These are phyloP conservation scores for Gloeopeniophorella convolvens DNA, from an alignment of 768 basidiomycete genomes.

Conservation along the genomic window DNA sequence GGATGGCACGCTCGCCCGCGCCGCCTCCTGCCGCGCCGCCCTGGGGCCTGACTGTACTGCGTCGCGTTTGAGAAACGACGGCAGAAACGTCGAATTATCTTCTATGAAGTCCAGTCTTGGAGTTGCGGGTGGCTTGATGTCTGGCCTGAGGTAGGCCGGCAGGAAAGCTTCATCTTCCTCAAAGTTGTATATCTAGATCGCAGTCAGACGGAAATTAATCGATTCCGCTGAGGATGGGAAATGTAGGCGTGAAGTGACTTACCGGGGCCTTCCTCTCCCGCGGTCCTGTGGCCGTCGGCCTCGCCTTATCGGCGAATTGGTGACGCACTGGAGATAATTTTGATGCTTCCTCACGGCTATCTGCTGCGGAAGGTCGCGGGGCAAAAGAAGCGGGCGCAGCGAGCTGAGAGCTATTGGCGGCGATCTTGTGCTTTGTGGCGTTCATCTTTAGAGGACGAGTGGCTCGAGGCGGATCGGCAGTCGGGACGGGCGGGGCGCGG, in stretches of 20 bases:
- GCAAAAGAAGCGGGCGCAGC: background rate
- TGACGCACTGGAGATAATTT: background rate
- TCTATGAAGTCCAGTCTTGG: slow-evolving; percentile 17
- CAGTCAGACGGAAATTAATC: slow-evolving; percentile 17
- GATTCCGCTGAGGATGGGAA: background rate
- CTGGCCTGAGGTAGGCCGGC: slow-evolving; percentile 16
- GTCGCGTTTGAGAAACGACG: slow-evolving; percentile 17
- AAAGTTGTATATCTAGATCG: slow-evolving; percentile 16
- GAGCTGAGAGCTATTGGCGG: background rate
- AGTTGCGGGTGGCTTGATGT: slow-evolving; percentile 8
- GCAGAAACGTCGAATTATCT: slow-evolving; percentile 13
- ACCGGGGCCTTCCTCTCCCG: slow-evolving; percentile 9
- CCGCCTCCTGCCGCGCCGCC: slow-evolving; percentile 4
- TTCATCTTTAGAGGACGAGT: slow-evolving; percentile 5
- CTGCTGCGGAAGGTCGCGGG: slow-evolving; percentile 1
- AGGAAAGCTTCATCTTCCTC: slow-evolving; percentile 16
- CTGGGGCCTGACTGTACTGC: slow-evolving; percentile 8
- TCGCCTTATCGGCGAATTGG: slow-evolving; percentile 1
- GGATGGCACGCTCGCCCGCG: slow-evolving; percentile 4
- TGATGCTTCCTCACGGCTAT: slow-evolving; percentile 8
- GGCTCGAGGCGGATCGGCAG: background rate
- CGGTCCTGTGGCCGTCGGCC: background rate
- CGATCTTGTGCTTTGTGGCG: background rate
- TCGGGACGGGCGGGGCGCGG: background rate
- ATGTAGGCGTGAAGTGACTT: slow-evolving; percentile 5